Percentiles rank a stretch among this genome's conserved stretches.
Evolutionary conservation across 805 yeast species (phyloP).

Genomic region (Metschnikowia gelsemii): DNA sequence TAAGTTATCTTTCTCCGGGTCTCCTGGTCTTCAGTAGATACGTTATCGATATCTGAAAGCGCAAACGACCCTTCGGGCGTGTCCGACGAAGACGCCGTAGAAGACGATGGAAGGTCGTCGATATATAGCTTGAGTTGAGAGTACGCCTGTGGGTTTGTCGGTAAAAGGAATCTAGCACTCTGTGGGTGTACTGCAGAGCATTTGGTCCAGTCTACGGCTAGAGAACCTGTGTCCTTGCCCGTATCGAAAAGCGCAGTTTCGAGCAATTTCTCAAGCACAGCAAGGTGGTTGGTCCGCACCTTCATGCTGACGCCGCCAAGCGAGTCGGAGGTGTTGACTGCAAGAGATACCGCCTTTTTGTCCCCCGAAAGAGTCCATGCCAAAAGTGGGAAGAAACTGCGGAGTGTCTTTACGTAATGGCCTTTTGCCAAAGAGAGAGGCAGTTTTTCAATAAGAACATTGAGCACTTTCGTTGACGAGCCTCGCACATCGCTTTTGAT

Average conservation of each 20-base stretch:
- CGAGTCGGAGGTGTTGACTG: conserved; percentile 33
- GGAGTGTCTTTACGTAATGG: conserved; percentile 68
- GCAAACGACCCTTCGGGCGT: conserved; percentile 28
- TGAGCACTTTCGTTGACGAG: conserved; percentile 69
- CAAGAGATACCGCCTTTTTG: conserved; percentile 35
- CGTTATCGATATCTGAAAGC: conserved; percentile 40
- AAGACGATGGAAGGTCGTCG: conserved; percentile 29
- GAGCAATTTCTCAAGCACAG: conserved; percentile 45
- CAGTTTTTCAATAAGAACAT: conserved; percentile 55
- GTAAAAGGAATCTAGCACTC: conserved; percentile 52
- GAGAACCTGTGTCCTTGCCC: conserved; percentile 18
- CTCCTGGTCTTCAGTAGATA: conserved; percentile 59
- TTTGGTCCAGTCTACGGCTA: conserved; percentile 18
- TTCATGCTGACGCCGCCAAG: conserved; percentile 36
- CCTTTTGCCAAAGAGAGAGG: conserved; percentile 56
- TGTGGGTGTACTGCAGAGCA: conserved; percentile 42
- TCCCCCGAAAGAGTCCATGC: conserved; percentile 63
- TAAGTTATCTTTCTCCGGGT: conserved; percentile 54
- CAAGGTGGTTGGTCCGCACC: conserved; percentile 43
- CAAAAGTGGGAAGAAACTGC: conserved; percentile 64
- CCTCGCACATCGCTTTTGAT: conserved; percentile 72
- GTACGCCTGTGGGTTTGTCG: conserved; percentile 57
- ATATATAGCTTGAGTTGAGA: conserved; percentile 60
- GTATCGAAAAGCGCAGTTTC: conserved; percentile 40
- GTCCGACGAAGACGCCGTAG: conserved; percentile 13